Conservation (phyloP, 2,329 filamentous ascomycete species). For the Sporothrix phasma region DNA sequence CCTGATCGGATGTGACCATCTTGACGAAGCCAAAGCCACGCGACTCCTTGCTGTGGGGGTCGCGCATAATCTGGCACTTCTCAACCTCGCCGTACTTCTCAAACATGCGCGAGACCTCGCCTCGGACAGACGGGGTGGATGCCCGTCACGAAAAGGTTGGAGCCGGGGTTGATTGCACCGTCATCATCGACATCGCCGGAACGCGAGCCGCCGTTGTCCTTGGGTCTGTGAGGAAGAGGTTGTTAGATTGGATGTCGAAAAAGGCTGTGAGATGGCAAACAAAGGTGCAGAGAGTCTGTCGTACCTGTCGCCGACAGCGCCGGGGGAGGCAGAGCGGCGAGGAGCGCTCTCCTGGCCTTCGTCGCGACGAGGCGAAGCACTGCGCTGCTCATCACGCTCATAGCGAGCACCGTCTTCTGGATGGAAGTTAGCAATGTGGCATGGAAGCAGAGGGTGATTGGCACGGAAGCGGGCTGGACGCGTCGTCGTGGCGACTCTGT, state of each 20-base stretch:
- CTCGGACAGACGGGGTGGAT: constrained; percentile 91
- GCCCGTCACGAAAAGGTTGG: constrained; percentile 97
- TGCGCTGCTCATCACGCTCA: constrained; percentile 52
- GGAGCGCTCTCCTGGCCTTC: constrained; percentile 46
- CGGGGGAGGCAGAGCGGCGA: constrained; percentile 54
- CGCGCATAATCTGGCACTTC: constrained; percentile 99
- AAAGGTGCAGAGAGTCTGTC: constrained; percentile 13
- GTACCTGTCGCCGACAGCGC: constrained; percentile 44
- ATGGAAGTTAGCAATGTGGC: constrained; percentile 15
- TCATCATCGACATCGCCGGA: constrained; percentile 55
- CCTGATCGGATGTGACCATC: constrained; percentile 91
- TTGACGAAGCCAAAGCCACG: constrained; percentile 99
- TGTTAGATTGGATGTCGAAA: constrained; percentile 23
- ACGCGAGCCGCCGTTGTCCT: constrained; percentile 33
- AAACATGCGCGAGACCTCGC: constrained; percentile 89
- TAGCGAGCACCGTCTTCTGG: constrained; percentile 56
- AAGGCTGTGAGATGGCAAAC: constrained; percentile 3
- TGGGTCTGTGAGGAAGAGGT: constrained; percentile 26
- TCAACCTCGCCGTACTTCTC: constrained; percentile 98
- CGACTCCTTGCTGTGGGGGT: constrained; percentile 96
- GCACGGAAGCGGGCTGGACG: neutral
- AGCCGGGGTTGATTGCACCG: constrained; percentile 81
- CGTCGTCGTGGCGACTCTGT: neutral
- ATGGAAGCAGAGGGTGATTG: neutral
- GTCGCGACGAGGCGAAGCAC: constrained; percentile 56